phyloP scores from a whole-genome alignment of 768 basidiomycete genomes.

The Lepiota venenata region DNA sequence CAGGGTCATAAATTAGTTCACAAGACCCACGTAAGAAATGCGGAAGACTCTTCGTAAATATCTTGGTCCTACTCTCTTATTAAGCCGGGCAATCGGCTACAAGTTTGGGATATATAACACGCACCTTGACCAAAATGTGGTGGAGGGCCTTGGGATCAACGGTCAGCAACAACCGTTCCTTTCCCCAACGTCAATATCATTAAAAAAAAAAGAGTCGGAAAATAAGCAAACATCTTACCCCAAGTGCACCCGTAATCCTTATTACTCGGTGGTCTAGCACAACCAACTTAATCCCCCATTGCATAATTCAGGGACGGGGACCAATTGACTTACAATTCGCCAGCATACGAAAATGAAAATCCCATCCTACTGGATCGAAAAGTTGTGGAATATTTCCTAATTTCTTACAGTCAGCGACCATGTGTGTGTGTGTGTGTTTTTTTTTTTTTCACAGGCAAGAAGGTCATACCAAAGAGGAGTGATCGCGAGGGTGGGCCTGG shows the following conservation, averaged over 20 bases:
- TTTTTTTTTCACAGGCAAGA: too few species aligned
- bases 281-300: not conserved
- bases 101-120: not conserved
- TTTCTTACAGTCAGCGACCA: not conserved
- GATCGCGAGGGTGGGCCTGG: constrained; percentile 11
- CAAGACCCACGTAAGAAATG: constrained; percentile 21
- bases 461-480: constrained; percentile 11
- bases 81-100: not conserved
- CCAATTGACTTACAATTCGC: constrained; percentile 28
- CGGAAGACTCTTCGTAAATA: constrained; percentile 22
- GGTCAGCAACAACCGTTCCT: not conserved
- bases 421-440: too few species aligned
- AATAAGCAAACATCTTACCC: constrained; percentile 24
- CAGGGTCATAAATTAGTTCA: not conserved
- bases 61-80: constrained; percentile 24
- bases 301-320: too few species aligned
- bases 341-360: constrained; percentile 31
- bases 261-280: constrained; percentile 28
- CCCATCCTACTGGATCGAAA: constrained; percentile 31
- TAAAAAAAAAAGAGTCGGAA: not conserved
- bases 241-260: constrained; percentile 28
- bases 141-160: constrained; percentile 44
- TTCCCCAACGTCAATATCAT: not conserved
- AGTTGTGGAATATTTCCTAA: constrained; percentile 34
- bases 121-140: constrained; percentile 42